These are phyloP conservation scores for Leccinum colubrinum DNA, from an alignment of 1,284 basidiomycete species.

Conservation along the genomic window DNA sequence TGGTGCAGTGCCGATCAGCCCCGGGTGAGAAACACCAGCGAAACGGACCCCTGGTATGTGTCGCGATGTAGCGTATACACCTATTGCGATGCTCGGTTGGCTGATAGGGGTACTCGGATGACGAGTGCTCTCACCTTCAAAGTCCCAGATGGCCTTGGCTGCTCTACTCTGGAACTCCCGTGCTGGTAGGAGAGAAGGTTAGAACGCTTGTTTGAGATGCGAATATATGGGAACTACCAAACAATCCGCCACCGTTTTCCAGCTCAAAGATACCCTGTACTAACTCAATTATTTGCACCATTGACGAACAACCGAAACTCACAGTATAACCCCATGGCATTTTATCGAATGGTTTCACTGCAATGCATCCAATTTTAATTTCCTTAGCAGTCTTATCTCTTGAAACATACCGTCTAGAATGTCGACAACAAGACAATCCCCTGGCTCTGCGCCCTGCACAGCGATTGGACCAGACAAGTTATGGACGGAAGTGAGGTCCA, in stretches of 20 bases:
- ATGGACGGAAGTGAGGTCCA: conserved; percentile 67
- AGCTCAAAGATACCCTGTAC: conserved; percentile 69
- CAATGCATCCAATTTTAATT: background rate
- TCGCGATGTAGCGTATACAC: conserved; percentile 13
- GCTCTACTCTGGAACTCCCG: conserved; percentile 69
- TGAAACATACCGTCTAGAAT: conserved; percentile 60
- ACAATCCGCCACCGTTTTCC: conserved; percentile 73
- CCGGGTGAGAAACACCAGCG: conserved; percentile 76
- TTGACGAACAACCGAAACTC: conserved; percentile 10
- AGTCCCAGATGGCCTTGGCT: conserved; percentile 80
- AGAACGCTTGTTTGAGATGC: background rate
- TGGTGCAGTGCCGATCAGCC: conserved; percentile 75
- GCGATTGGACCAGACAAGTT: conserved; percentile 76
- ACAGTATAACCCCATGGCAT: conserved; percentile 84
- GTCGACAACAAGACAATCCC: conserved; percentile 77
- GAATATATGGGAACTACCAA: conserved; percentile 41
- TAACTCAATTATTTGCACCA: background rate
- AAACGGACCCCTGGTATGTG: conserved; percentile 72
- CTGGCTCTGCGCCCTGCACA: conserved; percentile 74
- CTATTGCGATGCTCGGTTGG: conserved; percentile 1
- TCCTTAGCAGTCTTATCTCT: background rate
- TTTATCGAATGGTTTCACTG: conserved; percentile 69
- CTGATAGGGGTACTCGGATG: background rate
- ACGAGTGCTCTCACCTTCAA: conserved; percentile 47
- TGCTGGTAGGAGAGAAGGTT: conserved; percentile 35